Evolutionary conservation across 2,329 filamentous ascomycete genomes (phyloP), one percentile per base, ranked within the genome.

Genomic region (Colletotrichum sublineola): DNA sequence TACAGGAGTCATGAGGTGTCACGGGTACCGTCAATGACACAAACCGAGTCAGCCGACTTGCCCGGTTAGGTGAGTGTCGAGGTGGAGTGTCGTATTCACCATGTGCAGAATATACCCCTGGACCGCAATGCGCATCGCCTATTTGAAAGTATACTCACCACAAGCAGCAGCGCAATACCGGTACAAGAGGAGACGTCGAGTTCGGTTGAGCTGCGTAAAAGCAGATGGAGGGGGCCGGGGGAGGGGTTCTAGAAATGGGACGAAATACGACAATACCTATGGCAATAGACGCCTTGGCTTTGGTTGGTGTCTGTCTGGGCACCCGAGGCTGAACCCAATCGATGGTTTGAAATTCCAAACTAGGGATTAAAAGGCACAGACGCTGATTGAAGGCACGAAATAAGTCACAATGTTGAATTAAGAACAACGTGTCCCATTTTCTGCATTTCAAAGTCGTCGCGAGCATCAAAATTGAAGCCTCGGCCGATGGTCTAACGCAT

Each of bases 11-110:
- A 72, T 31, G 63, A 48, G 9, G 66, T 61, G 66, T 73, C 66
- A 73, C 70, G 70, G 52, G 70, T 70, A 73, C 70, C 48, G 65
- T 53, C 24, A 69, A 55, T 56, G 55, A 72, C 69, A 69, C 58
- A 33, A 57, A 31, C 29, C 61, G 66, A 73, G 70, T 73, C 70
- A 73, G 70, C 60, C 53, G 66, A 69, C 40, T 38, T 46, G 60
- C 46, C 65, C 44, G 38, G 64, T 36, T 60, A 68, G 58, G 69
- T 53, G 66, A 64, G 31, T 20, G 7, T 50, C 46, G 12, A 64
- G 36, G 69, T 72, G 69, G 69, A 53, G 53, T 68, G 58, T 61
- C 65, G 69, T 65, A 69, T 62, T 61, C 24, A 61, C 55, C 48
- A 56, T 42, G 60, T 72, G 66, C 66, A 65, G 31, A 48, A 56